These are phyloP conservation scores for Lachancea cidri DNA, from an alignment of 805 yeast genomes.

Conservation along the genomic window DNA sequence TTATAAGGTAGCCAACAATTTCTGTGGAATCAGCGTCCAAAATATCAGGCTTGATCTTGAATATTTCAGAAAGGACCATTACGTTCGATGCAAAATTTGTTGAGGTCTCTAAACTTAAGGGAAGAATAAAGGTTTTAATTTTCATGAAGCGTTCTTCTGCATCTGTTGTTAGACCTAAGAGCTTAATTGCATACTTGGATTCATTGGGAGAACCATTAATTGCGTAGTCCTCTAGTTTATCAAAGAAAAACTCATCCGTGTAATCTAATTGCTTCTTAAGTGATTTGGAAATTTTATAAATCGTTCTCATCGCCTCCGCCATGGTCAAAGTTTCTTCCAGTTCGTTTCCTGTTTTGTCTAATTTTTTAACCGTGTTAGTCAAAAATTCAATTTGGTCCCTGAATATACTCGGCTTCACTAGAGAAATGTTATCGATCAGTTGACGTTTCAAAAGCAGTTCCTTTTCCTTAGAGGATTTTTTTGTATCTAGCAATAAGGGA, in stretches of 20 bases:
- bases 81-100: constrained; percentile 49
- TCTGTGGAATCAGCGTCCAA: constrained; percentile 52
- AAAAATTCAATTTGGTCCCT: constrained; percentile 53
- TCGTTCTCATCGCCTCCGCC: constrained; percentile 48
- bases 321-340: constrained; percentile 19
- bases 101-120: constrained; percentile 38
- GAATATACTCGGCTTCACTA: constrained; percentile 57
- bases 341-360: constrained; percentile 13
- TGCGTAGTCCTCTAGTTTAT: constrained; percentile 43
- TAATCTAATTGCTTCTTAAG: constrained; percentile 45
- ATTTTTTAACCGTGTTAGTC: constrained; percentile 31
- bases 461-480: constrained; percentile 28
- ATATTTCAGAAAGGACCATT: constrained; percentile 55
- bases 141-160: constrained; percentile 35
- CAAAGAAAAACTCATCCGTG: constrained; percentile 38
- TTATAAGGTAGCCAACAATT: constrained; percentile 54
- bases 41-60: constrained; percentile 42
- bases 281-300: constrained; percentile 52
- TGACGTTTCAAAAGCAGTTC: constrained; percentile 38
- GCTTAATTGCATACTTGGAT: constrained; percentile 59
- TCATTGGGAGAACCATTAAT: constrained; percentile 51
- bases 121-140: constrained; percentile 43
- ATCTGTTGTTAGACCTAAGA: constrained; percentile 45
- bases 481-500: constrained; percentile 41
- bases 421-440: constrained; percentile 54